Evolutionary conservation across 768 basidiomycete species (phyloP).

Genomic region (Pleurotus cornucopiae): DNA sequence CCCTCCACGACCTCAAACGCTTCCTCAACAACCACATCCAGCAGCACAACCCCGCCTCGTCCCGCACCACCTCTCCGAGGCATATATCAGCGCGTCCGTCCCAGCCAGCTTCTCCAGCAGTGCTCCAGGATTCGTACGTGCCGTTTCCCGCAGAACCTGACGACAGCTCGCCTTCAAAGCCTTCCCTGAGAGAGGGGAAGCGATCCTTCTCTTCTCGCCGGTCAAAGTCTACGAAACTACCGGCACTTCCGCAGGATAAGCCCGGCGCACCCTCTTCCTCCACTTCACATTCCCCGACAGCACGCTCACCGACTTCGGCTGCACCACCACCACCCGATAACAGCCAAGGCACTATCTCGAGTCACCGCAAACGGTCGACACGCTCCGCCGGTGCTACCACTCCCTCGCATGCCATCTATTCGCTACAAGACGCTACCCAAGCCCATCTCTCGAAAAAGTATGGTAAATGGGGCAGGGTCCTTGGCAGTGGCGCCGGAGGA

Average conservation of each 20-base stretch:
- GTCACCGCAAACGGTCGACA: slow-evolving; percentile 12
- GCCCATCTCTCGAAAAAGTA: slow-evolving; percentile 98
- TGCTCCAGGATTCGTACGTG: background rate
- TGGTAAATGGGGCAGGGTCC: slow-evolving; percentile 95
- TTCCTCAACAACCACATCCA: slow-evolving; percentile 88
- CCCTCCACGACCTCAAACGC: slow-evolving; percentile 28
- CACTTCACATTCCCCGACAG: slow-evolving; percentile 19
- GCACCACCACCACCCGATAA: slow-evolving; percentile 9
- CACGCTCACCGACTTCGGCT: slow-evolving; percentile 19
- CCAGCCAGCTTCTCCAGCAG: background rate
- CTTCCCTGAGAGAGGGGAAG: slow-evolving; percentile 11
- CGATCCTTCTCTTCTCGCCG: slow-evolving; percentile 26
- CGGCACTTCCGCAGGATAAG: slow-evolving; percentile 31
- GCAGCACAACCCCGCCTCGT: slow-evolving; percentile 17
- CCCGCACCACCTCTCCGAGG: slow-evolving; percentile 8
- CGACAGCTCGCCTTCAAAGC: slow-evolving; percentile 2
- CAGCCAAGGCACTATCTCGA: slow-evolving; percentile 13
- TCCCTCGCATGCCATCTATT: slow-evolving; percentile 36
- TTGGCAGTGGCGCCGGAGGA: slow-evolving; percentile 97
- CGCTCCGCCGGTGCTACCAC: slow-evolving; percentile 20
- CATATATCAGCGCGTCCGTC: background rate
- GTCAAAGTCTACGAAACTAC: slow-evolving; percentile 16
- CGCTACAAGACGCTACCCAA: slow-evolving; percentile 78
- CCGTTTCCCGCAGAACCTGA: slow-evolving; percentile 3
- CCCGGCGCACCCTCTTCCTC: slow-evolving; percentile 38